Evolutionary conservation across 1,284 basidiomycete species (phyloP).

Genomic region (Malassezia restricta): DNA sequence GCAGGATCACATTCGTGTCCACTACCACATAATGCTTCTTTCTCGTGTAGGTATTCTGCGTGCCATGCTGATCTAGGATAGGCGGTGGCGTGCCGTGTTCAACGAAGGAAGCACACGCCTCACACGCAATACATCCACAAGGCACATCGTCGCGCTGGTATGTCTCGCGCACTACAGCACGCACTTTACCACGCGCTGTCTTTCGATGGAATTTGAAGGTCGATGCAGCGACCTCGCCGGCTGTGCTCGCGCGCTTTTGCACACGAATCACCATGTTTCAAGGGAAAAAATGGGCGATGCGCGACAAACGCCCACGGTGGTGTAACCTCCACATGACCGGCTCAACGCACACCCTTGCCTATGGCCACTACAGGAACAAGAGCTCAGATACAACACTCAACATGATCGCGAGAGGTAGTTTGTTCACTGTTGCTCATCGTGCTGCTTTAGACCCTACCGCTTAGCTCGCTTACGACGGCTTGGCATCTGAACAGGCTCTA

Average conservation of each 20-base stretch:
- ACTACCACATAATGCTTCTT: slow-evolving; percentile 66
- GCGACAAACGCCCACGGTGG: not conserved
- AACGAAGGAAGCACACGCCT: slow-evolving; percentile 45
- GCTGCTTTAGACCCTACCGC: too few relatives aligned
- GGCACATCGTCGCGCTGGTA: slow-evolving; percentile 85
- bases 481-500: too few relatives aligned
- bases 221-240: slow-evolving; percentile 21
- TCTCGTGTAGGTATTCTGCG: slow-evolving; percentile 21
- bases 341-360: not conserved
- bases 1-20: slow-evolving; percentile 89
- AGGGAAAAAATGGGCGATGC: not conserved
- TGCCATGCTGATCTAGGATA: slow-evolving; percentile 23
- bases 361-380: not conserved
- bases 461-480: too few relatives aligned
- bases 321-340: not conserved
- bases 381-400: not conserved
- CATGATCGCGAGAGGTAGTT: too few relatives aligned
- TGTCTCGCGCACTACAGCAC: slow-evolving; percentile 87
- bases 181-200: slow-evolving; percentile 81
- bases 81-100: slow-evolving; percentile 49
- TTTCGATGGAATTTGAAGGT: slow-evolving; percentile 51
- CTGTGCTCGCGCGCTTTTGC: slow-evolving; percentile 35
- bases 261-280: slow-evolving; percentile 31
- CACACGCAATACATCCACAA: slow-evolving; percentile 71
- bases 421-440: too few relatives aligned